Evolutionary conservation across 2,329 filamentous ascomycete genomes (phyloP), one percentile per base, ranked within the genome.

Genomic region (Botrytis squamosa): DNA sequence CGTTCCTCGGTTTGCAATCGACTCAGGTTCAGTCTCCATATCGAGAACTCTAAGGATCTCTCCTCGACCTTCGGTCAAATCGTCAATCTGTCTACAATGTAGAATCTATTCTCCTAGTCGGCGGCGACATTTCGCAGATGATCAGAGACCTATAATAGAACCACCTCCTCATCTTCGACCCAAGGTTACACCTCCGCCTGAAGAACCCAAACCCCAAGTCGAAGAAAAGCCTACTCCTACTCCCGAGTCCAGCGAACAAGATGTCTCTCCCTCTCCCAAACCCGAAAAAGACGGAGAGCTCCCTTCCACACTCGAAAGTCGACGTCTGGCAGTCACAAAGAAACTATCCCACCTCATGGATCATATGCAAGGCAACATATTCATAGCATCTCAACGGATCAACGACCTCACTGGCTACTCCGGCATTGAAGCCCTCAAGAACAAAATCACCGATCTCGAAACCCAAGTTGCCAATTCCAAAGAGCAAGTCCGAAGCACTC

Each of bases 351-450:
- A 87, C 73, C 85, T 97, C 81, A 97, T 98, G 93, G 96, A 99
- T 84, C 91, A 93, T 76, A 82, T 98, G 33, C 94, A 98, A 81
- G 89, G 91, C 46, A 94, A 95, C 78, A 88, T 97, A 64, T 92
- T 97, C 76, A 88, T 92, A 70, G 95, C 95, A 6, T 93, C 93
- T 2, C 93, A 96, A 81, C 92, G 93, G 74, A 89, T 99, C 83
- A 99, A 98, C 83, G 93, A 95, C 79, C 89, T 98, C 71, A 99
- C 96, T 3, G 96, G 96, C 77, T 99, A 98, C 85, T 92, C 93
- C 1, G 90, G 92, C 62, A 98, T 99, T 82, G 95, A 98, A 82
- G 85, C 89, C 38, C 88, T 99, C 77, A 97, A 97, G 81, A 84
- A 85, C 16, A 89, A 92, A 74, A 98, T 98, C 82, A 87, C 90